A percentile compares a stretch with the other conserved stretches of the same genome.
Conservation (phyloP, 441 rosid genomes). For the Bruguiera hainesii region DNA sequence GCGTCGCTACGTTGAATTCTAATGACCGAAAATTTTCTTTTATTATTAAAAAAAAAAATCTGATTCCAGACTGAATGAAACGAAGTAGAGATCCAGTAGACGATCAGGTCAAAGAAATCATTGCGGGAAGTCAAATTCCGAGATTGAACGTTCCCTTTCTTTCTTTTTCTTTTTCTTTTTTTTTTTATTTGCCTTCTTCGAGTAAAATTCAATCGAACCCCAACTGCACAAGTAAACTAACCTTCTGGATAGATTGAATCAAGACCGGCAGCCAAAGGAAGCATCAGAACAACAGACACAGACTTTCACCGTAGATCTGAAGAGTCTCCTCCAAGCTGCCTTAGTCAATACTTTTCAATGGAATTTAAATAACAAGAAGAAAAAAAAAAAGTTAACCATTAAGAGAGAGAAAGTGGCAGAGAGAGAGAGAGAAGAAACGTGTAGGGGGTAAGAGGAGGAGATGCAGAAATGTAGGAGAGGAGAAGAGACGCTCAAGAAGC, state of each 20-base stretch:
- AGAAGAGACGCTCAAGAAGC: constrained; percentile 37
- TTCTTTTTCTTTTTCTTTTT: neutral
- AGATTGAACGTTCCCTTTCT: neutral
- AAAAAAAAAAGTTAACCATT: neutral
- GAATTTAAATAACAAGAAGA: constrained; percentile 26
- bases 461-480: constrained; percentile 31
- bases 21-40: too few relatives aligned
- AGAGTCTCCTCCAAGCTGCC: constrained; percentile 26
- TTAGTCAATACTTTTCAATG: constrained; percentile 42
- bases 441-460: constrained; percentile 39
- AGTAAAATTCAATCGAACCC: constrained; percentile 14
- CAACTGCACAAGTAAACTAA: constrained; percentile 18
- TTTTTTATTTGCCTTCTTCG: neutral
- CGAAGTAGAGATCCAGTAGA: neutral
- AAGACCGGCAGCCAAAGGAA: constrained; percentile 21
- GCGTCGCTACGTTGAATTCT: too few relatives aligned
- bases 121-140: constrained; percentile 5
- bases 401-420: constrained; percentile 11
- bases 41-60: neutral
- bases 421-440: constrained; percentile 31
- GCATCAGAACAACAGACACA: constrained; percentile 19
- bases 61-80: neutral
- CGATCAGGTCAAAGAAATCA: neutral
- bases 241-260: constrained; percentile 32
- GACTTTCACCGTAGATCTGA: constrained; percentile 50